Base-by-base conservation (phyloP, 1,284 basidiomycete genomes). In the Leccinum griseonigrum region DNA sequence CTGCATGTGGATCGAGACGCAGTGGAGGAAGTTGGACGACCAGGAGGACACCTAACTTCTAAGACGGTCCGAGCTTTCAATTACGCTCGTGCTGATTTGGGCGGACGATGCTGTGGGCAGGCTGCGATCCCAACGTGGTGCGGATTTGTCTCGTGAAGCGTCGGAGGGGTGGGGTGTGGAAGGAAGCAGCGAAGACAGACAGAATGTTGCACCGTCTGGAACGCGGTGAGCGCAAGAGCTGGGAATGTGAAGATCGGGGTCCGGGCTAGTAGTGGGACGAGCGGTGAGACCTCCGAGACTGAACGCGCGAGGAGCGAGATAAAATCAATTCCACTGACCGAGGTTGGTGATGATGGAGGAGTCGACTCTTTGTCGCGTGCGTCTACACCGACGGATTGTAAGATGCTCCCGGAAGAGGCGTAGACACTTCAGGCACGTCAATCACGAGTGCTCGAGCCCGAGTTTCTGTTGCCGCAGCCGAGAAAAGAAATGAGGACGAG, bases 61-160 rank as follows among this genome's bases (percentile, higher is more conserved):
- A 73, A 75, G n/a, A 75, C 67, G 2, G 70, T 75, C 58, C 66
- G 68, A 65, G 54, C 69, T 66, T 16, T 70, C 73, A 48, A 66
- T 70, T 11, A 61, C 55, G 57, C 61, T 61, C 5, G 52, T 3
- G 46, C 61, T 61, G 59, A 62, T 56, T n/a, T 28, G 40, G 3
- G 46, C 60, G 34, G 34, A 36, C 34, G 11, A 36, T 36, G 34
- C 34, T 4, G 60, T 18, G 29, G 60, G 59, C 2, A 63, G 54
- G 48, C 63, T 65, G 43, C 63, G 64, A 58, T 65, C 66, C 67
- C 66, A 64, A n/a, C 57, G 60, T 8, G 71, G 65, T 10, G 58
- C 54, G 28, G 62, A 57, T 4, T 48, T 63, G 46, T 54, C 48
- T 61, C 60, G 56, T 60, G 58, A 5, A 26, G 55, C 2, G 10